Conservation (phyloP, 768 basidiomycete genomes). For the Panaeolus cyanescens region DNA sequence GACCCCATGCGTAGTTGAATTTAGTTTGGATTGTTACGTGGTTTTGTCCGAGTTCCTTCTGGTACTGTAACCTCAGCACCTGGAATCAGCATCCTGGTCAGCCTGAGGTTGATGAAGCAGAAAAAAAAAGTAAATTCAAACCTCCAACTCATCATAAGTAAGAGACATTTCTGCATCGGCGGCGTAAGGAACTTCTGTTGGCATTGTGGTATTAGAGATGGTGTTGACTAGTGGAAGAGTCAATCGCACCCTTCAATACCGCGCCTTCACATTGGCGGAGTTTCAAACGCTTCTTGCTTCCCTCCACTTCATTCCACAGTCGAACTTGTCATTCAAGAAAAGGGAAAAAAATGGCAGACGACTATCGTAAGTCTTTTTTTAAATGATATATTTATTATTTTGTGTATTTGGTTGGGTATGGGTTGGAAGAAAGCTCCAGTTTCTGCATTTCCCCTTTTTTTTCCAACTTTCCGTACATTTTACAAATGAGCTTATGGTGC, state of each 20-base stretch:
- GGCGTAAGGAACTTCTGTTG: constrained; percentile 91
- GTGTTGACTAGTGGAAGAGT: background rate
- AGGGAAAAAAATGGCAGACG: constrained; percentile 47
- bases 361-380: constrained; percentile 52
- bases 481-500: constrained; percentile 66
- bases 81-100: constrained; percentile 27
- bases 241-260: background rate
- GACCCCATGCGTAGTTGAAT: constrained; percentile 97
- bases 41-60: constrained; percentile 80
- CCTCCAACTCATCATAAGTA: constrained; percentile 88
- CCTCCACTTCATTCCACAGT: constrained; percentile 15
- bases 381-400: constrained; percentile 5
- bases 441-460: constrained; percentile 26
- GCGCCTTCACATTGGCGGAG: constrained; percentile 31
- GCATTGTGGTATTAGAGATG: constrained; percentile 38
- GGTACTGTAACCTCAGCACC: constrained; percentile 87
- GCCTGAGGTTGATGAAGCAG: background rate
- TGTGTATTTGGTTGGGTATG: constrained; percentile 4
- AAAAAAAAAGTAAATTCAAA: constrained; percentile 28
- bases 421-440: constrained; percentile 24
- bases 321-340: constrained; percentile 12
- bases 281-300: constrained; percentile 29
- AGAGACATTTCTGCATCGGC: constrained; percentile 92
- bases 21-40: constrained; percentile 94
- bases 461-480: constrained; percentile 18